Evolutionary conservation across 2,329 filamentous ascomycete genomes (phyloP), one percentile per base, ranked within the genome.

Genomic region (Apiospora saccharicola): DNA sequence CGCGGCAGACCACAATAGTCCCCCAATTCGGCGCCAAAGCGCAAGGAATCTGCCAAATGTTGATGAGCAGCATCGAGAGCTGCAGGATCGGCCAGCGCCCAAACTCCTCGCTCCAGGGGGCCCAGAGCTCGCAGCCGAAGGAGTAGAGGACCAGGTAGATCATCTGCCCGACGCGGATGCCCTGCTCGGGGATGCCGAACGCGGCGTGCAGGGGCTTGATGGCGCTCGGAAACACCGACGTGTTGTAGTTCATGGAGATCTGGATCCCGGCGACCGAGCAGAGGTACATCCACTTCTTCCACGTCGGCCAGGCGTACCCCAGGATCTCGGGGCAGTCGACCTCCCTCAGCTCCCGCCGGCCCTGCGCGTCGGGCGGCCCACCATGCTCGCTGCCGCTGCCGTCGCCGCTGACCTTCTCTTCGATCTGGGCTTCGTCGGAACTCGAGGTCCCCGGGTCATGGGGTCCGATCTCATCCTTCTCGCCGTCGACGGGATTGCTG

Each of bases 111-210:
- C 79, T 82, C 84, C 84, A 86, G 0, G 86, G 86, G 7, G 86
- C 86, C 86, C 86, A 88, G 3, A 88, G 82, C 74, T 88, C 86
- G 74, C 86, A 88, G 2, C 85, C 86, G 24, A 88, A 87, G 22
- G 84, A 83, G 75, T 88, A 88, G 0, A 81, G 78, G 43, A 87
- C 81, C 12, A 88, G 79, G 78, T 86, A 88, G 14, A 84, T 80
- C 75, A 83, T 83, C 61, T 85, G 84, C 22, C 83, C 82, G 16
- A 82, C 80, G 8, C 85, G 82, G 2, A 84, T 85, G 1, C 81
- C 84, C 75, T 87, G 85, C 57, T 82, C 80, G 72, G 81, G 84
- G 70, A 87, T 80, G 70, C 77, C 74, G 69, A 85, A 86, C 24
- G 85, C 77, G 70, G 86, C 80, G 13, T 79, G 75, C 34, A 87